phyloP scores from a whole-genome alignment of 345 rosid species.

The Hirschfeldia incana region DNA sequence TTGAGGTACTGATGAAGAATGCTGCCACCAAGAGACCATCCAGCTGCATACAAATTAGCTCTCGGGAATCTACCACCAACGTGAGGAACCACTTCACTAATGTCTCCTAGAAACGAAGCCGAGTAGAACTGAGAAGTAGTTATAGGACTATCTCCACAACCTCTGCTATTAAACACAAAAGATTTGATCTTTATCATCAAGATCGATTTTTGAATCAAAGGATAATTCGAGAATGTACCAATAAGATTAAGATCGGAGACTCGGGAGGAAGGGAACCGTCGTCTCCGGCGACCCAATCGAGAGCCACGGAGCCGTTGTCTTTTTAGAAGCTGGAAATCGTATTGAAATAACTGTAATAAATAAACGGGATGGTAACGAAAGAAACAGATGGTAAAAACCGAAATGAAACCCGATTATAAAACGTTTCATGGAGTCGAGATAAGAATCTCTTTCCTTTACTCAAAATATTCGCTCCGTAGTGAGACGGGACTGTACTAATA shows the following conservation, averaged over 20 bases:
- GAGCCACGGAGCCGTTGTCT: constrained; percentile 51
- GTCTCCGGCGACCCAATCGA: constrained; percentile 55
- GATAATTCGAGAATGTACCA: constrained; percentile 43
- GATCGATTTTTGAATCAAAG: neutral
- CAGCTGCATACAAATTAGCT: constrained; percentile 83
- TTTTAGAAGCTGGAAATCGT: neutral
- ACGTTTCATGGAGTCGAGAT: too few species aligned
- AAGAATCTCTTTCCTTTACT: too few species aligned
- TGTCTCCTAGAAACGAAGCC: constrained; percentile 91
- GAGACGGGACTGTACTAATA: too few species aligned
- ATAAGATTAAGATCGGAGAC: constrained; percentile 74
- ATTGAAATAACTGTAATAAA: too few species aligned
- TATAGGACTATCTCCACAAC: constrained; percentile 82
- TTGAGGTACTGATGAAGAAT: too few species aligned
- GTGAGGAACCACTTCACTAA: constrained; percentile 63
- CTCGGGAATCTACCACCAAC: constrained; percentile 62
- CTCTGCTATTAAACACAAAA: constrained; percentile 79
- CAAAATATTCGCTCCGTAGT: too few species aligned
- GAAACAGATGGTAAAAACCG: too few species aligned
- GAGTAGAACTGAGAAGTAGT: constrained; percentile 96
- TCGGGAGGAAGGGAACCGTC: constrained; percentile 45
- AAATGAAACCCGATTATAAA: too few species aligned
- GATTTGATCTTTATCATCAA: neutral
- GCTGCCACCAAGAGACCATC: constrained; percentile 91
- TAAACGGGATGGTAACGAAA: too few species aligned